phyloP scores from a whole-genome alignment of 176 grass and related monocot genomes.

The Ensete ventricosum region DNA sequence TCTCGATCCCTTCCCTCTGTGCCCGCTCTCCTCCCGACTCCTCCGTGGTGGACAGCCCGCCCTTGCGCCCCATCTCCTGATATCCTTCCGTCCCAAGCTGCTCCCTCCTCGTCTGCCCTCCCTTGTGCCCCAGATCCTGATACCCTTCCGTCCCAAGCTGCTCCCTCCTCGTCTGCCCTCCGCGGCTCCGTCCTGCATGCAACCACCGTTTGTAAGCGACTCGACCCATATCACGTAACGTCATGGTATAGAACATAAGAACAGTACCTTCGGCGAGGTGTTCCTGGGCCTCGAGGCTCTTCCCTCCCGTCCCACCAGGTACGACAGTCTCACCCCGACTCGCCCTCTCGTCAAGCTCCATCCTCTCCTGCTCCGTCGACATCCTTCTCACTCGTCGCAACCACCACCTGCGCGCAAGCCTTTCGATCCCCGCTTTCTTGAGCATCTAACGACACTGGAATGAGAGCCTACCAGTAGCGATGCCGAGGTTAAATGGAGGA shows the following conservation, averaged over 20 bases:
- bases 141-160: constrained; percentile 15
- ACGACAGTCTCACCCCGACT: constrained; percentile 30
- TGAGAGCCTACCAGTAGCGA: not conserved
- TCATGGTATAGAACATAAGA: not conserved
- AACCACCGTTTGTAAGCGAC: not conserved
- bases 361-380: constrained; percentile 22
- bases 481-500: not conserved
- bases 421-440: not conserved
- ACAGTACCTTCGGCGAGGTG: constrained; percentile 30
- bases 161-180: constrained; percentile 18
- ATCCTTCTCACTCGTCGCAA: not conserved
- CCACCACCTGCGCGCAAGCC: not conserved
- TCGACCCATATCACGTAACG: not conserved
- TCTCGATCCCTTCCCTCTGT: constrained; percentile 20
- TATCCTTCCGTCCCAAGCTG: constrained; percentile 30
- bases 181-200: constrained; percentile 16
- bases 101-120: constrained; percentile 30
- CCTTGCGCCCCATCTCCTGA: constrained; percentile 36
- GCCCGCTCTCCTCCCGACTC: constrained; percentile 30
- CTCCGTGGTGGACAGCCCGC: constrained; percentile 30
- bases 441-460: not conserved
- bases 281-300: constrained; percentile 36
- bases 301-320: constrained; percentile 27
- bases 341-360: constrained; percentile 26
- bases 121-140: constrained; percentile 18